phyloP scores from a whole-genome alignment of 208 protist genomes.

The Leishmania tropica region DNA sequence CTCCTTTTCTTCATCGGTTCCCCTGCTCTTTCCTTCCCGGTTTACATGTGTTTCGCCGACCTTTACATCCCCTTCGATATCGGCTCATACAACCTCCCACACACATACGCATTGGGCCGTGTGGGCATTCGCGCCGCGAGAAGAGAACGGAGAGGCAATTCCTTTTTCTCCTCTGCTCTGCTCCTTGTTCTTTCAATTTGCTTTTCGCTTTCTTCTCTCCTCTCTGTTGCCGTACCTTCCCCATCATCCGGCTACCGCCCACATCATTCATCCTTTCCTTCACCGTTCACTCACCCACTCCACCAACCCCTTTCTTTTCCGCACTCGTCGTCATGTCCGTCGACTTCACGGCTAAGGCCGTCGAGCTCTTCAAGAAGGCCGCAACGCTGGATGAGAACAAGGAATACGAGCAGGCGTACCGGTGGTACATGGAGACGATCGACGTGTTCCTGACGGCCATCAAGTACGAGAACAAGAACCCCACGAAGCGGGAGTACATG shows the following conservation, averaged over 20 bases:
- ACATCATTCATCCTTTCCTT: background rate
- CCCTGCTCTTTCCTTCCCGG: background rate
- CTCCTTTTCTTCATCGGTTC: background rate
- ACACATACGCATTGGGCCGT: background rate
- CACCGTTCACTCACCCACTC: background rate
- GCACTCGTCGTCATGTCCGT: conserved; percentile 62
- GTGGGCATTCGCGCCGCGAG: background rate
- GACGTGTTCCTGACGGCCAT: conserved; percentile 95
- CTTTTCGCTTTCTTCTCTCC: background rate
- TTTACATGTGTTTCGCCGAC: background rate
- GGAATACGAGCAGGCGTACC: conserved; percentile 94
- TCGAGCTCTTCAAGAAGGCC: conserved; percentile 94
- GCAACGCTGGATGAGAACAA: conserved; percentile 89
- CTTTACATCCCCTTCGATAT: background rate
- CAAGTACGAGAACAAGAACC: conserved; percentile 96
- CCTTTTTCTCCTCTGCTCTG: background rate
- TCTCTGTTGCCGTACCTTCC: background rate
- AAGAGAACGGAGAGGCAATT: background rate
- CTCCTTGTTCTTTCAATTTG: background rate
- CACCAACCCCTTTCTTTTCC: background rate
- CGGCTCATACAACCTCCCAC: background rate
- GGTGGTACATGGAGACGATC: conserved; percentile 93
- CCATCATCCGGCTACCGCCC: background rate
- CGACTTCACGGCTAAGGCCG: conserved; percentile 94
- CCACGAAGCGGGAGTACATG: conserved; percentile 92